A percentile compares a stretch with the other conserved stretches of the same genome.
Evolutionary conservation across 2,329 filamentous ascomycete species (phyloP).

Genomic region (Didymellaceae sp.): DNA sequence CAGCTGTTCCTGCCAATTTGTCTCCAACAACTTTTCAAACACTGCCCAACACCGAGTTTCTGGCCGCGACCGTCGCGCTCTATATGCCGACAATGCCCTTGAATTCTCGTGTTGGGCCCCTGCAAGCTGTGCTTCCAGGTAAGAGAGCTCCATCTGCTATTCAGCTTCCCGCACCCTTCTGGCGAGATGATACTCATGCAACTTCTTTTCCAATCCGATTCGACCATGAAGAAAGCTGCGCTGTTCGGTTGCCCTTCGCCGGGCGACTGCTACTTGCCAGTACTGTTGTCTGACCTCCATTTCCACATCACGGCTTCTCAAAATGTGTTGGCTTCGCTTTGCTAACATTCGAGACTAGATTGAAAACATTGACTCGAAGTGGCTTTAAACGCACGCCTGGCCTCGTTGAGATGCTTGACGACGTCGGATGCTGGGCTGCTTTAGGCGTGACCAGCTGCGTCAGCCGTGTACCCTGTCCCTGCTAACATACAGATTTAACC

Average conservation of each 20-base stretch:
- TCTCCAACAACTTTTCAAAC: constrained; percentile 13
- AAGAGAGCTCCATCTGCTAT: constrained; percentile 16
- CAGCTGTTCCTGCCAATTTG: constrained; percentile 17
- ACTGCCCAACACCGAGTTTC: constrained; percentile 17
- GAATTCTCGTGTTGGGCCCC: constrained; percentile 4
- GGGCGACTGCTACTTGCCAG: constrained; percentile 88
- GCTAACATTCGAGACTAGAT: constrained; percentile 8
- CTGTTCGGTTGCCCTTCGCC: constrained; percentile 68
- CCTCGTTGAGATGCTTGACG: too few relatives aligned
- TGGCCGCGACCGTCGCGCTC: constrained; percentile 9
- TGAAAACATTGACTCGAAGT: too few relatives aligned
- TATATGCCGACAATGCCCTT: constrained; percentile 1
- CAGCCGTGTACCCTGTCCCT: neutral
- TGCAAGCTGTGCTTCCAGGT: constrained; percentile 17
- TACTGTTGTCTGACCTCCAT: constrained; percentile 75
- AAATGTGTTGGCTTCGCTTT: neutral
- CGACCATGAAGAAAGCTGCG: constrained; percentile 81
- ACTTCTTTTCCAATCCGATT: constrained; percentile 91
- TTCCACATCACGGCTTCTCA: neutral
- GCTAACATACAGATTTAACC: neutral
- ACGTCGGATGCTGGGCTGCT: too few relatives aligned
- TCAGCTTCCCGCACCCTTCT: constrained; percentile 30
- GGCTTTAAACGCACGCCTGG: too few relatives aligned
- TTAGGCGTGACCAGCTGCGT: neutral
- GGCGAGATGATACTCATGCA: constrained; percentile 76